A percentile compares a stretch with the other conserved stretches of the same genome.
Conservation (phyloP, 108 stramenopile genomes). For the Nannochloropsis oceanica region DNA sequence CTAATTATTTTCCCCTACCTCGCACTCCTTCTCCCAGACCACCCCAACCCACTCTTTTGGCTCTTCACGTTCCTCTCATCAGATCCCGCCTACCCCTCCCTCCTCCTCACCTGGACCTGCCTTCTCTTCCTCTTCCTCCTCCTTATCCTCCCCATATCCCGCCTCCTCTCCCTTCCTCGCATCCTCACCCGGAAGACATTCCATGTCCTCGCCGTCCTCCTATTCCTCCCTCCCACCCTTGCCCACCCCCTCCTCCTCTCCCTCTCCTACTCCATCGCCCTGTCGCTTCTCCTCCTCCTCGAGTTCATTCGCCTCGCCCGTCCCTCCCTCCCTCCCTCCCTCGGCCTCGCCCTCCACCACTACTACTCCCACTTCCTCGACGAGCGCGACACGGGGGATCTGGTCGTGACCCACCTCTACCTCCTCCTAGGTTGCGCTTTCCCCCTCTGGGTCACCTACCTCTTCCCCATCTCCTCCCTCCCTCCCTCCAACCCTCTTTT, state of each 20-base stretch:
- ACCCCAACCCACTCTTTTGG: not conserved
- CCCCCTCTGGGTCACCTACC: constrained; percentile 11
- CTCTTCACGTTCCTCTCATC: not conserved
- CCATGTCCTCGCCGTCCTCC: not conserved
- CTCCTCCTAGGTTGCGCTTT: constrained; percentile 19
- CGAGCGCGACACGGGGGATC: constrained; percentile 3
- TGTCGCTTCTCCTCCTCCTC: not conserved
- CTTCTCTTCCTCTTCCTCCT: not conserved
- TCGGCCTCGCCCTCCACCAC: not conserved
- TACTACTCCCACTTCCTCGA: constrained; percentile 22
- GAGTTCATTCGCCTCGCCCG: constrained; percentile 3
- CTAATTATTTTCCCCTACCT: not conserved
- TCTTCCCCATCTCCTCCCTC: not conserved
- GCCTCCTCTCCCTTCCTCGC: not conserved
- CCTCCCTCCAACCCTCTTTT: not conserved
- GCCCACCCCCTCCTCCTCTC: constrained; percentile 2
- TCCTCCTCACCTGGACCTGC: not conserved
- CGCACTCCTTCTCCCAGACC: not conserved
- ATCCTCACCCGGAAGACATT: constrained; percentile 1
- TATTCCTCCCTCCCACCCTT: not conserved
- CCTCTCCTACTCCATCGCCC: not conserved
- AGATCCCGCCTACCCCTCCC: not conserved
- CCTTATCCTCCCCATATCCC: not conserved
- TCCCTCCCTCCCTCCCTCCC: not conserved
- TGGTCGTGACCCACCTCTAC: constrained; percentile 29